Evolutionary conservation across 805 yeast genomes (phyloP).

Genomic region (Cyberlindnera nakhonratchasimensis): DNA sequence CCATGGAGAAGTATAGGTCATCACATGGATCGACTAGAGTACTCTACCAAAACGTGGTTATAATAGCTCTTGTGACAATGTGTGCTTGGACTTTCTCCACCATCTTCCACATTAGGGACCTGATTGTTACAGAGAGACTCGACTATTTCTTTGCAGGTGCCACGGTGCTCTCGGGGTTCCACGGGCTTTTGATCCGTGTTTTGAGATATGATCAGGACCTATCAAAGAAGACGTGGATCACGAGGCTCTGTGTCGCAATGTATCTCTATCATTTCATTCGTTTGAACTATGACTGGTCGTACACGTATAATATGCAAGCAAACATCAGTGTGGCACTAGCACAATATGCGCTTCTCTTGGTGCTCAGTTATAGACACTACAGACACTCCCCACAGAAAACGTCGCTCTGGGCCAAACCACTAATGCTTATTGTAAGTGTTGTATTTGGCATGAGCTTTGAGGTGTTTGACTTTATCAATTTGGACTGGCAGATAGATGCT

Average conservation of each 20-base stretch:
- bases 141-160: slow-evolving; percentile 94
- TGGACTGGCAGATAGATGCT: slow-evolving; percentile 72
- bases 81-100: slow-evolving; percentile 87
- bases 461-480: slow-evolving; percentile 81
- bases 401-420: slow-evolving; percentile 42
- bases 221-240: slow-evolving; percentile 37
- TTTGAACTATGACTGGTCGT: slow-evolving; percentile 73
- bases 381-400: slow-evolving; percentile 10
- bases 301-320: slow-evolving; percentile 91
- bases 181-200: slow-evolving; percentile 59
- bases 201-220: slow-evolving; percentile 49
- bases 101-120: slow-evolving; percentile 85
- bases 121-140: slow-evolving; percentile 70
- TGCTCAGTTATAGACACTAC: slow-evolving; percentile 33
- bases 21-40: slow-evolving; percentile 13
- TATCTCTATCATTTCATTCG: slow-evolving; percentile 65
- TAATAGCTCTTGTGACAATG: slow-evolving; percentile 63
- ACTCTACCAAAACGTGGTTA: slow-evolving; percentile 35
- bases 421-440: slow-evolving; percentile 49
- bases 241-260: slow-evolving; percentile 42
- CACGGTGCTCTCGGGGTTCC: slow-evolving; percentile 78
- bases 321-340: slow-evolving; percentile 74
- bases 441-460: slow-evolving; percentile 83
- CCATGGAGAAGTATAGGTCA: slow-evolving; percentile 18
- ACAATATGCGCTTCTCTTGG: slow-evolving; percentile 52